phyloP scores from a whole-genome alignment of 1,139 yeast genomes.

The Schwanniomyces etchellsii region DNA sequence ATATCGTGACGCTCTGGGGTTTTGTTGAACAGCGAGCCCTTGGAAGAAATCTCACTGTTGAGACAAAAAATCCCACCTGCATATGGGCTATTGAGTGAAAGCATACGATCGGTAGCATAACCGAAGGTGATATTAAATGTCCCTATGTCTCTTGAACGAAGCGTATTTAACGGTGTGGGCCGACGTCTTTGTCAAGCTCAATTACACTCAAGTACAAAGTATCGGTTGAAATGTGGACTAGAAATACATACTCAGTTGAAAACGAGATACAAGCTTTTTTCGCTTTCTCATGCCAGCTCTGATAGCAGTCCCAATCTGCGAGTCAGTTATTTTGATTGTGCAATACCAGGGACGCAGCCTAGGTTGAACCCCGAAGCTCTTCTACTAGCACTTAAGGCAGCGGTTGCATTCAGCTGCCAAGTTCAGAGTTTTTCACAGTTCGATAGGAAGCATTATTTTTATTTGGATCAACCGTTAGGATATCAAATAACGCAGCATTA shows the following conservation, averaged over 20 bases:
- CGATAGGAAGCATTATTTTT: conserved; percentile 93
- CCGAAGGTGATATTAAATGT: too few relatives aligned
- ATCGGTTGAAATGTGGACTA: conserved; percentile 70
- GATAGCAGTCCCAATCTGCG: conserved; percentile 59
- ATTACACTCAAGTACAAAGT: too few relatives aligned
- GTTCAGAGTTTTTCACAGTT: conserved; percentile 59
- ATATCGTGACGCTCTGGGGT: too few relatives aligned
- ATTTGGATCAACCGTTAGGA: conserved; percentile 95
- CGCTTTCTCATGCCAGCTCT: conserved; percentile 47
- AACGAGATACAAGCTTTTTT: conserved; percentile 71
- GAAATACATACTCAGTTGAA: conserved; percentile 90
- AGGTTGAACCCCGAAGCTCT: conserved; percentile 71
- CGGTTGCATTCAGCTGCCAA: conserved; percentile 60
- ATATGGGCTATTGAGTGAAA: too few relatives aligned
- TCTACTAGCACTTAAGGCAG: conserved; percentile 64
- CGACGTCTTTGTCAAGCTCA: too few relatives aligned
- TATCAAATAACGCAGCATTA: conserved; percentile 92
- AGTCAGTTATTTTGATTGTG: conserved; percentile 76
- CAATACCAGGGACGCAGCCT: conserved; percentile 94
- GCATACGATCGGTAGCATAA: too few relatives aligned
- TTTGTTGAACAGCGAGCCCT: too few relatives aligned
- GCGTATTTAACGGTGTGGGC: too few relatives aligned
- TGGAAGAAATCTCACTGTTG: too few relatives aligned
- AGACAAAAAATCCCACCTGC: too few relatives aligned
- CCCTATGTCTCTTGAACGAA: too few relatives aligned